Conservation (phyloP, 208 protist species). For the Naegleria gruberi region DNA sequence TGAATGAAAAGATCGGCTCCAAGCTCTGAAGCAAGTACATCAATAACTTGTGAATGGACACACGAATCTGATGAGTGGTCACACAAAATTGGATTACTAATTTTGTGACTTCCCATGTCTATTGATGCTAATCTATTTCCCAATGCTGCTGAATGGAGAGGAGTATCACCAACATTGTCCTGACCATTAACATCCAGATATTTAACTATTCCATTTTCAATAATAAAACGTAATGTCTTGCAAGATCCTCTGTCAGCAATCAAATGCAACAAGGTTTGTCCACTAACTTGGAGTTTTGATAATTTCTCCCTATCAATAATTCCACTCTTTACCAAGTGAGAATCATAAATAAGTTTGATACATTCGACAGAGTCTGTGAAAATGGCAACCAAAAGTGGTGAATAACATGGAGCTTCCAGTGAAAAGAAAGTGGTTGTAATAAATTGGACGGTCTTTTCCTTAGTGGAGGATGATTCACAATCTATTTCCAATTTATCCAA, state of each 20-base stretch:
- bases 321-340: background rate
- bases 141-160: background rate
- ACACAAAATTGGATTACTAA: background rate
- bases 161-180: background rate
- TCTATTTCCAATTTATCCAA: background rate
- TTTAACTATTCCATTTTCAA: background rate
- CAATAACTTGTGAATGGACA: background rate
- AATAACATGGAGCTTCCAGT: background rate
- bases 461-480: background rate
- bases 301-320: background rate
- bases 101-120: background rate
- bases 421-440: background rate
- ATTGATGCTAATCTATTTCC: background rate
- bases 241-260: background rate
- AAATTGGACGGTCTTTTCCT: background rate
- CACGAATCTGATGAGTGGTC: background rate
- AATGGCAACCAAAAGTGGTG: background rate
- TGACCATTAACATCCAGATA: background rate
- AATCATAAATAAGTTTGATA: background rate
- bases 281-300: background rate
- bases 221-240: no score
- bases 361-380: background rate
- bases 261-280: background rate
- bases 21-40: background rate
- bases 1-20: background rate